A percentile compares a stretch with the other conserved stretches of the same genome.
phyloP scores from a whole-genome alignment of 805 yeast species.

The Metschnikowia henanensis region DNA sequence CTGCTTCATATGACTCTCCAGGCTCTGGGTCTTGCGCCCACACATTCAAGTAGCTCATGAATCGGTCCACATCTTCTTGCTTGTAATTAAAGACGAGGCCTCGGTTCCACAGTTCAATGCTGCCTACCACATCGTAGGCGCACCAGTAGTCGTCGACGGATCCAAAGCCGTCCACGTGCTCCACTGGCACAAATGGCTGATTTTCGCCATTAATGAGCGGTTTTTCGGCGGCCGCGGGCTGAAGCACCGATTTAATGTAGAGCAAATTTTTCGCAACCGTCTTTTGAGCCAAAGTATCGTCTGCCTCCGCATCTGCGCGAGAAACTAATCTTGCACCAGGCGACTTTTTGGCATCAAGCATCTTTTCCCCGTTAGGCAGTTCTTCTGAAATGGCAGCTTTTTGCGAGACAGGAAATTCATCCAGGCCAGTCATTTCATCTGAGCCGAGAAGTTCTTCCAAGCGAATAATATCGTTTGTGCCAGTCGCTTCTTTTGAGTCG shows the following conservation, averaged over 20 bases:
- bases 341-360: too few species aligned
- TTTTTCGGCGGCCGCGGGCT: slow-evolving; percentile 24
- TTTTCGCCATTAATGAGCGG: slow-evolving; percentile 18
- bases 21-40: slow-evolving; percentile 21
- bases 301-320: too few species aligned
- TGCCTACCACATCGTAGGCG: slow-evolving; percentile 33
- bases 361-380: too few species aligned
- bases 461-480: too few species aligned
- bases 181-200: slow-evolving; percentile 33
- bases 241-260: slow-evolving; percentile 23
- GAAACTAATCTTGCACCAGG: too few species aligned
- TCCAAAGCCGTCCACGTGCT: slow-evolving; percentile 16
- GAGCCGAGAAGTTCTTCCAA: too few species aligned
- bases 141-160: slow-evolving; percentile 31
- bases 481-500: too few species aligned
- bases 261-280: slow-evolving; percentile 22
- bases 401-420: neutral
- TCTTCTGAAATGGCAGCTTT: too few species aligned
- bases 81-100: slow-evolving; percentile 23
- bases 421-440: slow-evolving; percentile 1
- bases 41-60: slow-evolving; percentile 22
- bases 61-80: slow-evolving; percentile 13
- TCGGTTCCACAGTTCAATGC: slow-evolving; percentile 18
- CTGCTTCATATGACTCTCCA: too few species aligned
- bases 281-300: slow-evolving; percentile 11